Conservation (phyloP, 148 eudicot genomes). For the Vaccinium macrocarpon region DNA sequence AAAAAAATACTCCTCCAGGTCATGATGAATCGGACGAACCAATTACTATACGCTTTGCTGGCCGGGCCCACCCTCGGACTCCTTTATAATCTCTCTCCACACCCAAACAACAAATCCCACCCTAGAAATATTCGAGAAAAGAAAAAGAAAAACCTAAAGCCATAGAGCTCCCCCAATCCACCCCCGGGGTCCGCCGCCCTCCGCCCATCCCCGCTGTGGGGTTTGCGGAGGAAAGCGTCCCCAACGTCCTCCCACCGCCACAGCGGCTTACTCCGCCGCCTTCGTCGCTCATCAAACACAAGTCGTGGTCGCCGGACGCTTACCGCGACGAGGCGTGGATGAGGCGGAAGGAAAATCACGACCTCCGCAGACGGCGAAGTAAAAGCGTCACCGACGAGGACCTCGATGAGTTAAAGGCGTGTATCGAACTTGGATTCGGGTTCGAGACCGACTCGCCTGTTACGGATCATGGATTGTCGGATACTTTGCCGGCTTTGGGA, state of each 20-base stretch:
- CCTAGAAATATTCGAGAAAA: background rate
- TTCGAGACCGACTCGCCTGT: slow-evolving; percentile 72
- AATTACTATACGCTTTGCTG: slow-evolving; percentile 12
- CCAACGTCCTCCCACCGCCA: slow-evolving; percentile 7
- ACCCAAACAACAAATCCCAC: background rate
- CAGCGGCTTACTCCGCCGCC: slow-evolving; percentile 1
- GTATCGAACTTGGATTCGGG: slow-evolving; percentile 77
- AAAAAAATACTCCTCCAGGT: slow-evolving; percentile 18
- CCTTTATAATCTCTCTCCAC: slow-evolving; percentile 20
- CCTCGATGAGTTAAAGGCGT: slow-evolving; percentile 67
- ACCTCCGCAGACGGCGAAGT: slow-evolving; percentile 31
- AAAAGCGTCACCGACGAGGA: slow-evolving; percentile 92
- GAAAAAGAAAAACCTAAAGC: background rate
- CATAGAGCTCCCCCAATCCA: slow-evolving; percentile 33
- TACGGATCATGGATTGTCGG: slow-evolving; percentile 42
- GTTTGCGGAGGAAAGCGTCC: slow-evolving; percentile 6
- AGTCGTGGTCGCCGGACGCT: slow-evolving; percentile 77
- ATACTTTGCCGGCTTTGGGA: slow-evolving; percentile 72
- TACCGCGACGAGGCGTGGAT: slow-evolving; percentile 71
- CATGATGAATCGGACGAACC: slow-evolving; percentile 47
- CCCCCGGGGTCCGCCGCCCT: slow-evolving; percentile 28
- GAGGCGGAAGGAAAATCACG: slow-evolving; percentile 33
- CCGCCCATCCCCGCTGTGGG: slow-evolving; percentile 19
- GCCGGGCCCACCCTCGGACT: background rate
- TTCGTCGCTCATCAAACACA: slow-evolving; percentile 46